phyloP scores from a whole-genome alignment of 192 early-diverging fungal species.

The Nowakowskiella sp. region DNA sequence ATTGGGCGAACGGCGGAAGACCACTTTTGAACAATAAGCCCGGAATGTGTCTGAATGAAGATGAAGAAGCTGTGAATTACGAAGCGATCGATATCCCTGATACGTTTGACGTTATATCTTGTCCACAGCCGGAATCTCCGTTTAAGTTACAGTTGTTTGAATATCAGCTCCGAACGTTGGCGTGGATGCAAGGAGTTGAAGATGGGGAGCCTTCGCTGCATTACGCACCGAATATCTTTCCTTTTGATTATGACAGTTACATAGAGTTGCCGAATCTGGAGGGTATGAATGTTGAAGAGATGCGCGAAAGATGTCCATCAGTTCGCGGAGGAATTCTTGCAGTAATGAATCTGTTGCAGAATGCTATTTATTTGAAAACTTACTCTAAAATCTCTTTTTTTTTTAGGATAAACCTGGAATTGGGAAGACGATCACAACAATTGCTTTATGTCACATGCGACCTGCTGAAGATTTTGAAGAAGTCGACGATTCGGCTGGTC shows the following conservation, averaged over 20 bases:
- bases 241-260: too few species aligned
- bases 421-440: constrained; percentile 10
- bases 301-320: too few species aligned
- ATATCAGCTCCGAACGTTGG: constrained; percentile 4
- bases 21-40: too few species aligned
- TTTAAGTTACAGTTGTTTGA: constrained; percentile 2
- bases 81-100: too few species aligned
- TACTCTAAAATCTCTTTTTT: too few species aligned
- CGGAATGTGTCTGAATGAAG: too few species aligned
- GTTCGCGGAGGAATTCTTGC: constrained; percentile 15
- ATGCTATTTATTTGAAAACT: too few species aligned
- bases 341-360: too few species aligned
- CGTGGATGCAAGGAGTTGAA: constrained; percentile 8
- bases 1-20: too few species aligned
- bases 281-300: too few species aligned
- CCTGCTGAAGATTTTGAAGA: background rate
- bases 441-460: constrained; percentile 6
- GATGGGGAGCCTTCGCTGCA: background rate
- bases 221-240: constrained; percentile 2
- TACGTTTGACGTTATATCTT: constrained; percentile 10
- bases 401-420: constrained; percentile 11
- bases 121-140: constrained; percentile 1
- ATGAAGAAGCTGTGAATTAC: too few species aligned
- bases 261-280: too few species aligned
- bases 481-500: background rate